Conservation (phyloP, 192 early-diverging fungal genomes). For the Physocladia obscura region DNA sequence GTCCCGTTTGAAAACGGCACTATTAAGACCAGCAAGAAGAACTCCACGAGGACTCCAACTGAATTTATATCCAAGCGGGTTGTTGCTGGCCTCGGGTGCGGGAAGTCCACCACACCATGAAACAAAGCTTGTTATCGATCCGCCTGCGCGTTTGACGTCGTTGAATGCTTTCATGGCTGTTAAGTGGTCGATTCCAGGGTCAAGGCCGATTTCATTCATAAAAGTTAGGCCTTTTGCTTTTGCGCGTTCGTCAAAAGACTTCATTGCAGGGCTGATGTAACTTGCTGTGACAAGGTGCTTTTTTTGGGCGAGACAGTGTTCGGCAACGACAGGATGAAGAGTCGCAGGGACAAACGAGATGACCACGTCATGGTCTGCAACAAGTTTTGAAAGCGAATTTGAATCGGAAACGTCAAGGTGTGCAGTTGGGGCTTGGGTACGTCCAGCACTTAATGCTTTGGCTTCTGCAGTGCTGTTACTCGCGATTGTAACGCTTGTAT, state of each 20-base stretch:
- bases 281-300: slow-evolving; percentile 95
- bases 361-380: slow-evolving; percentile 84
- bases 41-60: slow-evolving; percentile 90
- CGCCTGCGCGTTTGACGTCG: slow-evolving; percentile 78
- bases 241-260: slow-evolving; percentile 76
- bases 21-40: slow-evolving; percentile 82
- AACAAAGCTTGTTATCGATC: slow-evolving; percentile 81
- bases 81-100: slow-evolving; percentile 93
- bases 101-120: slow-evolving; percentile 99
- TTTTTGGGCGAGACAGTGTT: slow-evolving; percentile 84
- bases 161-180: slow-evolving; percentile 77
- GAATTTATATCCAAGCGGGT: slow-evolving; percentile 98
- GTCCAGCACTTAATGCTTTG: slow-evolving; percentile 58
- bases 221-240: slow-evolving; percentile 83
- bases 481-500: slow-evolving; percentile 74
- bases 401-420: slow-evolving; percentile 81
- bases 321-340: slow-evolving; percentile 86
- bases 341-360: slow-evolving; percentile 81
- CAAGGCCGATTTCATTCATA: slow-evolving; percentile 98
- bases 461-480: slow-evolving; percentile 78
- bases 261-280: slow-evolving; percentile 95
- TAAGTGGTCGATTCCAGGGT: slow-evolving; percentile 97
- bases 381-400: slow-evolving; percentile 65
- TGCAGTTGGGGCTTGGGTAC: slow-evolving; percentile 62
- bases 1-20: slow-evolving; percentile 81